phyloP scores from a whole-genome alignment of 768 basidiomycete genomes.

The Crepidotus variabilis region DNA sequence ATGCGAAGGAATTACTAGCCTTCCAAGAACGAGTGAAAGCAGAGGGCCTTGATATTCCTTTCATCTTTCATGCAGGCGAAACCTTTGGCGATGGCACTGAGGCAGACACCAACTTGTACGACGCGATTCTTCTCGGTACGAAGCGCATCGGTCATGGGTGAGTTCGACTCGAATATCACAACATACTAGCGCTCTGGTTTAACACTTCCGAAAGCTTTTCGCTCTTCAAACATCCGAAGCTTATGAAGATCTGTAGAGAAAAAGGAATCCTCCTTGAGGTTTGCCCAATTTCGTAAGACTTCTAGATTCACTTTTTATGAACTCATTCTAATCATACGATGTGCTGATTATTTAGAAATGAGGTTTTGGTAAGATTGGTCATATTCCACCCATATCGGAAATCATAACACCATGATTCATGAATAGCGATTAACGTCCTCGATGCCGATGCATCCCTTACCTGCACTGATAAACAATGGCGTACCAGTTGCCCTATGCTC shows the following conservation, averaged over 20 bases:
- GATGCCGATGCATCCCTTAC: slow-evolving; percentile 78
- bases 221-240: slow-evolving; percentile 70
- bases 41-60: slow-evolving; percentile 62
- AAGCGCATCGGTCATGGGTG: slow-evolving; percentile 83
- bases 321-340: not conserved
- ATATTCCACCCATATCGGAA: not conserved
- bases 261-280: slow-evolving; percentile 65
- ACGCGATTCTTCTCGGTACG: slow-evolving; percentile 74
- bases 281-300: slow-evolving; percentile 75
- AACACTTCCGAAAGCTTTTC: slow-evolving; percentile 47
- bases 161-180: slow-evolving; percentile 2
- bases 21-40: slow-evolving; percentile 58
- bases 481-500: slow-evolving; percentile 68
- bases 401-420: not conserved
- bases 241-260: slow-evolving; percentile 65
- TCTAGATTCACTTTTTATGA: slow-evolving; percentile 1
- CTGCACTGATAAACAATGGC: slow-evolving; percentile 67
- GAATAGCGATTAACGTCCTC: slow-evolving; percentile 67
- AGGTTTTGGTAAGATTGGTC: slow-evolving; percentile 54
- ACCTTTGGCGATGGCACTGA: slow-evolving; percentile 72
- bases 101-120: slow-evolving; percentile 72
- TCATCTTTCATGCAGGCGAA: slow-evolving; percentile 79
- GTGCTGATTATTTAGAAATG: slow-evolving; percentile 47
- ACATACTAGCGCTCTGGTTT: not conserved
- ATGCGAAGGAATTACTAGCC: slow-evolving; percentile 53